Percentiles rank a stretch among this genome's conserved stretches.
Conservation (phyloP, 805 yeast genomes). For the Candida coquimbonensis region DNA sequence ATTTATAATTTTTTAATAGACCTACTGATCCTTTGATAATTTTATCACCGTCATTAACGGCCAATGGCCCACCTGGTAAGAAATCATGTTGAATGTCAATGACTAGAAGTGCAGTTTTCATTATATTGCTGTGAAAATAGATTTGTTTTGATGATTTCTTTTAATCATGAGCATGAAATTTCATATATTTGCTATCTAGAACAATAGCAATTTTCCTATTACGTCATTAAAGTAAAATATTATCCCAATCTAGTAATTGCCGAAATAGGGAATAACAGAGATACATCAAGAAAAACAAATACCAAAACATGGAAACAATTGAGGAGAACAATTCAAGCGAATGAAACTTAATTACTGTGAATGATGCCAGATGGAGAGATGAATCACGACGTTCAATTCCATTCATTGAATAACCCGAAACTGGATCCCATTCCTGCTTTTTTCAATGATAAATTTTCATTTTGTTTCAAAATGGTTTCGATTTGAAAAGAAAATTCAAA, state of each 20-base stretch:
- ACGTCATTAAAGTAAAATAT: background rate
- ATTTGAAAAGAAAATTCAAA: background rate
- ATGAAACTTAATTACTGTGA: too few relatives aligned
- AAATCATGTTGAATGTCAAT: constrained; percentile 87
- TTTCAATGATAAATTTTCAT: background rate
- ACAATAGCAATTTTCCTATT: too few relatives aligned
- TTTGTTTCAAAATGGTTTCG: background rate
- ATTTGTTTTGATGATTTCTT: background rate
- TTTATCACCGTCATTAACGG: constrained; percentile 57
- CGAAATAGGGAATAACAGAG: constrained; percentile 14
- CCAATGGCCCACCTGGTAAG: constrained; percentile 76
- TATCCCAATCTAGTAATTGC: background rate
- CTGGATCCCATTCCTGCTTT: background rate
- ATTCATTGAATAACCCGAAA: too few relatives aligned
- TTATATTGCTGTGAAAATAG: background rate
- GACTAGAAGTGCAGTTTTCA: constrained; percentile 52
- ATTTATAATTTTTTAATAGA: constrained; percentile 39
- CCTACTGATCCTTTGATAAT: constrained; percentile 47
- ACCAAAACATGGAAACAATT: too few relatives aligned
- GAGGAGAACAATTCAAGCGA: too few relatives aligned
- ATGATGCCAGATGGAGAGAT: too few relatives aligned
- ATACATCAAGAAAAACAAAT: constrained; percentile 15
- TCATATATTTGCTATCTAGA: too few relatives aligned
- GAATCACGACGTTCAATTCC: too few relatives aligned
- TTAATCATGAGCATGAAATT: background rate